Conservation (phyloP, 2,329 filamentous ascomycete genomes). For the Lasiodiplodia citricola region DNA sequence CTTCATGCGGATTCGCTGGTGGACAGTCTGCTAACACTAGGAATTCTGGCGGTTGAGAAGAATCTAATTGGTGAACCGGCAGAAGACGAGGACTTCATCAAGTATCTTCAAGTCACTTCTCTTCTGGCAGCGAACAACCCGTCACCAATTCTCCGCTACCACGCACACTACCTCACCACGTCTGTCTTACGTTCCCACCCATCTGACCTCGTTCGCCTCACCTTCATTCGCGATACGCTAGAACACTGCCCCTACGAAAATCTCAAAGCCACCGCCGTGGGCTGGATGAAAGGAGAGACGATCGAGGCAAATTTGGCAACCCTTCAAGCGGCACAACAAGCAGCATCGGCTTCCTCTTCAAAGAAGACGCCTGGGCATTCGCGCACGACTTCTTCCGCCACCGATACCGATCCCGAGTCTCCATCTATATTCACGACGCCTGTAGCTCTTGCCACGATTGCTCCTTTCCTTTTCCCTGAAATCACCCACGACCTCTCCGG, state of each 20-base stretch:
- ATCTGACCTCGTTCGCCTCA: conserved; percentile 56
- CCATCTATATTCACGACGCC: conserved; percentile 55
- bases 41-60: conserved; percentile 55
- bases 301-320: conserved; percentile 51
- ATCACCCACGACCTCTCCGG: conserved; percentile 49
- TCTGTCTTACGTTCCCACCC: conserved; percentile 60
- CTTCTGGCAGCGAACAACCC: conserved; percentile 56
- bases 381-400: conserved; percentile 24
- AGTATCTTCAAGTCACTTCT: conserved; percentile 57
- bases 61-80: conserved; percentile 52
- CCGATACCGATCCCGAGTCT: conserved; percentile 21
- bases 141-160: conserved; percentile 53
- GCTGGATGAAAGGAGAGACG: conserved; percentile 66
- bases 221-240: conserved; percentile 61
- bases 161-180: conserved; percentile 55
- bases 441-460: conserved; percentile 53
- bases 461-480: conserved; percentile 59
- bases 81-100: conserved; percentile 58
- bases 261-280: conserved; percentile 62
- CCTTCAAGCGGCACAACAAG: conserved; percentile 23
- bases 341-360: conserved; percentile 30
- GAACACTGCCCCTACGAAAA: conserved; percentile 60
- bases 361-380: conserved; percentile 24
- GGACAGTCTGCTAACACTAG: conserved; percentile 60
- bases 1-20: conserved; percentile 58